Conservation (phyloP, 768 basidiomycete species). For the Coprinopsis cinerea region DNA sequence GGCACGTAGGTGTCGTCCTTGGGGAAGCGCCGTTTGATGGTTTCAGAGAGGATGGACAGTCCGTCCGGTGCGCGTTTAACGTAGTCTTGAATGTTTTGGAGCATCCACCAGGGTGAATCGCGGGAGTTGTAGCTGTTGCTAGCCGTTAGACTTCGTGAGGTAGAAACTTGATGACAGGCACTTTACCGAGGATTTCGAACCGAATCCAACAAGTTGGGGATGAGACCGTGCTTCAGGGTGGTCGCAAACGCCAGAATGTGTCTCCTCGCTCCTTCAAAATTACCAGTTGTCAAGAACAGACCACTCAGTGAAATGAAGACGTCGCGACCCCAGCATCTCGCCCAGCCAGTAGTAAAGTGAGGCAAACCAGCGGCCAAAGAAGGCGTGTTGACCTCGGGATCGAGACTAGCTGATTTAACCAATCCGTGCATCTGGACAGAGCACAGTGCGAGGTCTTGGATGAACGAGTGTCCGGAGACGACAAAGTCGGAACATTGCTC, state of each 20-base stretch:
- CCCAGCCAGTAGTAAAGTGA: conserved; percentile 92
- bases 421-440: conserved; percentile 87
- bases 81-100: conserved; percentile 98
- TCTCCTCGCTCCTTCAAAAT: conserved; percentile 75
- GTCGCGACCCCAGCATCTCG: conserved; percentile 94
- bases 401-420: conserved; percentile 87
- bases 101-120: conserved; percentile 99
- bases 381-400: conserved; percentile 61
- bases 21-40: conserved; percentile 91
- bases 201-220: conserved; percentile 94
- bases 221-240: conserved; percentile 90
- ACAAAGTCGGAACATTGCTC: conserved; percentile 90
- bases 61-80: conserved; percentile 80
- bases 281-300: conserved; percentile 89
- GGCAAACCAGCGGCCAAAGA: conserved; percentile 93
- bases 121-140: conserved; percentile 80
- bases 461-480: conserved; percentile 78
- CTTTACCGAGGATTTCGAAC: conserved; percentile 75
- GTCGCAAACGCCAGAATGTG: conserved; percentile 94
- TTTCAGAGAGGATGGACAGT: conserved; percentile 67
- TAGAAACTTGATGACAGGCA: no score
- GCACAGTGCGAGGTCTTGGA: conserved; percentile 83
- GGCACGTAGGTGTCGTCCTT: conserved; percentile 89
- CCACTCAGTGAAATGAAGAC: conserved; percentile 93
- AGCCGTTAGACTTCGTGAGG: no score